Evolutionary conservation across 108 stramenopile genomes (phyloP), one percentile per base, ranked within the genome.

Genomic region (Fistulifera pelliculosa): DNA sequence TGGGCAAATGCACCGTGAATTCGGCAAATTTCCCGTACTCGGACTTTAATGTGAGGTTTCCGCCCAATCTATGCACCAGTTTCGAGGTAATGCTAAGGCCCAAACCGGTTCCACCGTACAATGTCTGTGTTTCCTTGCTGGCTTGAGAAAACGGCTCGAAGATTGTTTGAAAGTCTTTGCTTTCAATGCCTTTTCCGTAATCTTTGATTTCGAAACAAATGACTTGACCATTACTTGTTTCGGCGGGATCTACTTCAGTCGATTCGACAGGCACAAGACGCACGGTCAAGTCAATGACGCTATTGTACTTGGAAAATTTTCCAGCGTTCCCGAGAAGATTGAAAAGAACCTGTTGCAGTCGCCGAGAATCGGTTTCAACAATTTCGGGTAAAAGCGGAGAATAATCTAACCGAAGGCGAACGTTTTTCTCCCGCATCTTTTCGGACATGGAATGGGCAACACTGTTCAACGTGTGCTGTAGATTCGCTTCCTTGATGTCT

Each of bases 101-200:
- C 21, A 79, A 68, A 16, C 59, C 59, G 15, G 69, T 56, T 4
- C 69, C 69, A 1, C 69, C 69, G 50, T 64, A 49, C 2, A 47
- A 8, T 2, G 23, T 26, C 41, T 60, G 49, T 13, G 57, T 64
- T 4, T 47, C 47, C 16, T 16, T 16, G 23, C 47, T 62, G 19
- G 60, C 66, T 48, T 79, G 78, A 17, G 49, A 50, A 57, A 79
- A 79, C 0, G 78, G 73, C 31, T 79, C 38, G 40, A 79, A 79
- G 25, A 79, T 77, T 6, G 35, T 65, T 47, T 47, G 54, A 54
- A 77, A 73, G 49, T 77, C 71, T 25, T 66, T 62, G 26, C 47
- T 56, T 6, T 58, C 54, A 38, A 77, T 69, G 13, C 76, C 76
- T 55, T 73, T 72, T 11, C 76, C 76, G 48, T 77, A 73, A 27